phyloP scores from a whole-genome alignment of 2,329 filamentous ascomycete species.

The Cryphonectria nitschkei region DNA sequence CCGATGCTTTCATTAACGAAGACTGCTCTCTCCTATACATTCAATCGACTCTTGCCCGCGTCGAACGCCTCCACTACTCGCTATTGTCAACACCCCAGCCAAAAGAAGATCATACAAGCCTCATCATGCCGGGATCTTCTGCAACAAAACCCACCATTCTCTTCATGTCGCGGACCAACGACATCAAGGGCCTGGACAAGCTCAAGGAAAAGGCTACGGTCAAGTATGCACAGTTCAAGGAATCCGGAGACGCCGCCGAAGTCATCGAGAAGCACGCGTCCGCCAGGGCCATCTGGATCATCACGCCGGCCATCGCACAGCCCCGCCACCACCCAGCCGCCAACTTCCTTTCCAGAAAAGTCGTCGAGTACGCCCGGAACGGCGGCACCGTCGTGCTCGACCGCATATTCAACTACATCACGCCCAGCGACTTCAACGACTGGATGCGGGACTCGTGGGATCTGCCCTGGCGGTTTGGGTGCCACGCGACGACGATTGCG shows the following conservation, averaged over 20 bases:
- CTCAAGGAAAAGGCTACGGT: constrained; percentile 2
- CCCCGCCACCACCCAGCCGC: neutral
- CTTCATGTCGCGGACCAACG: neutral
- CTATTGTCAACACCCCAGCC: neutral
- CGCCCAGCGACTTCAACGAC: neutral
- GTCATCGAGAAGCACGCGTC: neutral
- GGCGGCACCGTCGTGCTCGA: constrained; percentile 6
- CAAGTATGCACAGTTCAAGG: neutral
- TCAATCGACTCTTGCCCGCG: neutral
- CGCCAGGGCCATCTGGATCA: constrained; percentile 1
- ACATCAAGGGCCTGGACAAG: neutral
- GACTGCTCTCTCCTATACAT: neutral
- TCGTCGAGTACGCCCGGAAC: constrained; percentile 9
- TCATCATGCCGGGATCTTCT: neutral
- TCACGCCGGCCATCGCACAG: neutral
- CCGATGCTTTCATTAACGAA: neutral
- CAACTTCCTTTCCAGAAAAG: neutral
- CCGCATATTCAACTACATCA: neutral
- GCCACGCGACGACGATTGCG: neutral
- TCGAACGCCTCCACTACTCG: neutral
- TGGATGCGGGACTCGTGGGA: constrained; percentile 6
- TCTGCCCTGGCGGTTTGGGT: constrained; percentile 8
- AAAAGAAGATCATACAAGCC: neutral
- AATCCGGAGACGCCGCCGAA: neutral
- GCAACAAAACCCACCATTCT: neutral